These are phyloP conservation scores for Stagonosporopsis chrysanthemi DNA, from an alignment of 2,329 filamentous ascomycete species.

Conservation along the genomic window DNA sequence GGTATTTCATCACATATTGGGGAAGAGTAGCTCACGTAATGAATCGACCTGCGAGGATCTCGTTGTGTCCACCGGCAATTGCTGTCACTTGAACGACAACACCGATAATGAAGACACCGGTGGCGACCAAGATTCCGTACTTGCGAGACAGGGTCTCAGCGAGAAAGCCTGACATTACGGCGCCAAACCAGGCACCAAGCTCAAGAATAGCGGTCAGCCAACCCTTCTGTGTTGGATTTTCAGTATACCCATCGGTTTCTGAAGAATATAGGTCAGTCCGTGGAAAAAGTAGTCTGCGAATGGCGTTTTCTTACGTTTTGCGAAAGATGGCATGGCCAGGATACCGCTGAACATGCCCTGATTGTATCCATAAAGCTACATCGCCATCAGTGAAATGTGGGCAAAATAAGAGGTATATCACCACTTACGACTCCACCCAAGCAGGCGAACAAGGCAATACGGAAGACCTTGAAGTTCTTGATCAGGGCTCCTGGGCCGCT, in stretches of 20 bases:
- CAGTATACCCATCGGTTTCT: slow-evolving; percentile 54
- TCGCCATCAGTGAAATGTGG: not conserved
- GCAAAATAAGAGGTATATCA: not conserved
- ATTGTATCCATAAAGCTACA: slow-evolving; percentile 71
- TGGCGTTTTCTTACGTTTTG: slow-evolving; percentile 36
- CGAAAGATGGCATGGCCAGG: slow-evolving; percentile 59
- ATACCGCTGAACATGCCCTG: slow-evolving; percentile 80
- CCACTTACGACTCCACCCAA: slow-evolving; percentile 54
- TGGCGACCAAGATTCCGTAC: slow-evolving; percentile 72
- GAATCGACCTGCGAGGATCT: slow-evolving; percentile 75
- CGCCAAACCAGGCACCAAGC: slow-evolving; percentile 79
- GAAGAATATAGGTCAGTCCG: not conserved
- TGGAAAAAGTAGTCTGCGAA: not conserved
- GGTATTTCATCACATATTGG: not conserved
- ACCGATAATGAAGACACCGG: slow-evolving; percentile 72
- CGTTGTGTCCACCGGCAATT: slow-evolving; percentile 62
- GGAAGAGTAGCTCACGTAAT: slow-evolving; percentile 58
- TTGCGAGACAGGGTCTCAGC: slow-evolving; percentile 74
- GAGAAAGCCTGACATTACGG: slow-evolving; percentile 73
- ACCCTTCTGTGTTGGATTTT: slow-evolving; percentile 53
- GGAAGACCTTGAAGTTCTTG: slow-evolving; percentile 62
- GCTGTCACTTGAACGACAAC: slow-evolving; percentile 73
- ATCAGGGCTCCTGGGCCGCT: slow-evolving; percentile 59
- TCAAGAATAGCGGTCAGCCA: slow-evolving; percentile 71
- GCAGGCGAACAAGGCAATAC: slow-evolving; percentile 62